Conservation (phyloP, 2,329 filamentous ascomycete species). For the Pestalotiopsis sp. region DNA sequence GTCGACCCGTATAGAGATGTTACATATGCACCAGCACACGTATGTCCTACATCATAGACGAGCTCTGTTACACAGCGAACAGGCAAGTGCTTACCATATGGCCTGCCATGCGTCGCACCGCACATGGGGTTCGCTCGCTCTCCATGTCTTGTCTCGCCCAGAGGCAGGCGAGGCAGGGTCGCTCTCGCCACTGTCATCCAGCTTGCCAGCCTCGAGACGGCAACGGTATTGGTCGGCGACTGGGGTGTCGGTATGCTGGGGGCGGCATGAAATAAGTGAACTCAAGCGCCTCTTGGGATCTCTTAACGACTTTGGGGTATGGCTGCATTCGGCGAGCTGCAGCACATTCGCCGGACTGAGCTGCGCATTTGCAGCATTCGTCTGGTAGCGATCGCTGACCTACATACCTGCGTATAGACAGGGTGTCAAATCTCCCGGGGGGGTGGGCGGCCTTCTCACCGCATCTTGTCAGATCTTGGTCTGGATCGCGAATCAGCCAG, state of each 20-base stretch:
- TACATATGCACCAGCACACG: not conserved
- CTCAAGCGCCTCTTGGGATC: not conserved
- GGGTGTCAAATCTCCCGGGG: slow-evolving; percentile 3
- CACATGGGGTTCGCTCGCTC: not conserved
- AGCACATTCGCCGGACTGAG: not conserved
- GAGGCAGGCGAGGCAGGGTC: too few relatives aligned
- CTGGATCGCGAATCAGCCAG: not conserved
- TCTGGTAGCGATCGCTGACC: not conserved
- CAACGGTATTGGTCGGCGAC: not conserved
- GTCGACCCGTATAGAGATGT: not conserved
- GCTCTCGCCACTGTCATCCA: not conserved
- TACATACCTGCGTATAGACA: not conserved
- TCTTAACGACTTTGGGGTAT: slow-evolving; percentile 3
- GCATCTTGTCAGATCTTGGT: slow-evolving; percentile 9
- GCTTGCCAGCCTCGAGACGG: not conserved
- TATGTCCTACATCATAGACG: not conserved
- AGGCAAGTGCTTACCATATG: not conserved
- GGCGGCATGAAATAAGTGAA: not conserved
- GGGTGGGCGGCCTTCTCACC: slow-evolving; percentile 1
- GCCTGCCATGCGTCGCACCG: not conserved
- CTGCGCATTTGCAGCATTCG: not conserved
- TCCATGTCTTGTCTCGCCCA: not conserved
- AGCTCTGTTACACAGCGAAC: not conserved
- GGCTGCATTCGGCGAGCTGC: slow-evolving; percentile 7
- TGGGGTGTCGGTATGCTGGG: not conserved